Conservation (phyloP, 345 rosid genomes). For the Barbarea vulgaris region DNA sequence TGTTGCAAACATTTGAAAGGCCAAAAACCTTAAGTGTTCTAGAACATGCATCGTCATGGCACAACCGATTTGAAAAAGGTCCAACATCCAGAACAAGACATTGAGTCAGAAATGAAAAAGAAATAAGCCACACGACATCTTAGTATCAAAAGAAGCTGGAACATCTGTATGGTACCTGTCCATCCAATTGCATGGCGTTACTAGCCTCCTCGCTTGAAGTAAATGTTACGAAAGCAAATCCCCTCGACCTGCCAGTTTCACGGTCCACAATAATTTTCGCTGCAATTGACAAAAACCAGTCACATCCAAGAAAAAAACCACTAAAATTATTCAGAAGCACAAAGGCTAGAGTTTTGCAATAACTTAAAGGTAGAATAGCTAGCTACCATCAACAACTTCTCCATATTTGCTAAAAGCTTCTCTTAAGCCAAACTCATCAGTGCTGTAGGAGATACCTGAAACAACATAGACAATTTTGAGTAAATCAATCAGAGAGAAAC, state of each 20-base stretch:
- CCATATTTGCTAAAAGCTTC: slow-evolving; percentile 89
- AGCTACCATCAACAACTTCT: slow-evolving; percentile 77
- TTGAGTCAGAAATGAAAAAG: background rate
- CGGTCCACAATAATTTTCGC: slow-evolving; percentile 87
- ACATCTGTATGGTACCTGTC: slow-evolving; percentile 57
- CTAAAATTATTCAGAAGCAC: background rate
- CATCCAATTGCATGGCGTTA: slow-evolving; percentile 88
- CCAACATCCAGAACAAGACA: background rate
- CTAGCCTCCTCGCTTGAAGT: slow-evolving; percentile 76
- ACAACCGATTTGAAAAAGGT: slow-evolving; percentile 3
- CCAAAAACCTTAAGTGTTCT: background rate
- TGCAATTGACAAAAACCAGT: slow-evolving; percentile 36
- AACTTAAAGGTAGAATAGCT: slow-evolving; percentile 21
- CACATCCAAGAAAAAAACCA: background rate
- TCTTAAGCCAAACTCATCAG: slow-evolving; percentile 66
- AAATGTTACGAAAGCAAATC: slow-evolving; percentile 84
- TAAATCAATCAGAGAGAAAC: slow-evolving; percentile 4
- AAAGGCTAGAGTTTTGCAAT: slow-evolving; percentile 45
- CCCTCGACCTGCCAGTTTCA: slow-evolving; percentile 91
- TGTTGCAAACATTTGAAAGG: background rate
- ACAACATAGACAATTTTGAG: slow-evolving; percentile 9
- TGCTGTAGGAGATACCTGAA: slow-evolving; percentile 77
- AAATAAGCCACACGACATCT: background rate
- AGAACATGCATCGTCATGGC: background rate
- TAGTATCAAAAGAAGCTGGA: slow-evolving; percentile 1